Conservation (phyloP, 1,284 basidiomycete species). For the Leucoagaricus sp. region DNA sequence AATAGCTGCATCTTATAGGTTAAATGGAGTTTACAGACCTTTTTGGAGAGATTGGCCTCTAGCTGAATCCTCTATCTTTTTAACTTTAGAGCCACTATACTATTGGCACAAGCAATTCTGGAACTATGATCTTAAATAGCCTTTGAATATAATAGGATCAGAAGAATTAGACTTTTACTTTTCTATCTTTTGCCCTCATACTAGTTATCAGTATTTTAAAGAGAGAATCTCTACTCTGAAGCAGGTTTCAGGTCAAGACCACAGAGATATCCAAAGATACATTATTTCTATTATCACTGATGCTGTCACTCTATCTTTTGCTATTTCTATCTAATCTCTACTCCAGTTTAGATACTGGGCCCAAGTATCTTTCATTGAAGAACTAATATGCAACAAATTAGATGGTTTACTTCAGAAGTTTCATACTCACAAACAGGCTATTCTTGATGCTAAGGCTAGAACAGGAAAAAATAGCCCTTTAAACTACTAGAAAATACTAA, state of each 20-base stretch:
- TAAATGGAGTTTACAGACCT: not conserved
- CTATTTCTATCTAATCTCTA: not conserved
- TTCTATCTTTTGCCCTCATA: not conserved
- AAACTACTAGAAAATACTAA: not conserved
- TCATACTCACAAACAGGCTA: not conserved
- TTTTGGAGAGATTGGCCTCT: not conserved
- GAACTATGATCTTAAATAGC: not conserved
- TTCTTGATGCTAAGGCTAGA: not conserved
- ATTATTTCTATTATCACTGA: not conserved
- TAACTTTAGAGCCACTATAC: not conserved
- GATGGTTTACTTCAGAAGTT: not conserved
- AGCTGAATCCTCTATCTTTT: not conserved
- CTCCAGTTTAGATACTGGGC: not conserved
- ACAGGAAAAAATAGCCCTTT: not conserved
- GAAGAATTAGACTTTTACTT: not conserved
- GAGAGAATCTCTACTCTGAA: not conserved
- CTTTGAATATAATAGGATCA: not conserved
- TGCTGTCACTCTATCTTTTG: not conserved
- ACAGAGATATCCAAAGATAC: not conserved
- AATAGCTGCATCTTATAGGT: not conserved
- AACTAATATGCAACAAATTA: not conserved
- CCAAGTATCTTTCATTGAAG: not conserved
- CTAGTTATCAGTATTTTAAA: slow-evolving; percentile 3
- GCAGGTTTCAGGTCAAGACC: not conserved
- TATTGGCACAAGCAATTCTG: not conserved